Evolutionary conservation across 2,329 filamentous ascomycete species (phyloP).

Genomic region (Hypoxylon sp.): DNA sequence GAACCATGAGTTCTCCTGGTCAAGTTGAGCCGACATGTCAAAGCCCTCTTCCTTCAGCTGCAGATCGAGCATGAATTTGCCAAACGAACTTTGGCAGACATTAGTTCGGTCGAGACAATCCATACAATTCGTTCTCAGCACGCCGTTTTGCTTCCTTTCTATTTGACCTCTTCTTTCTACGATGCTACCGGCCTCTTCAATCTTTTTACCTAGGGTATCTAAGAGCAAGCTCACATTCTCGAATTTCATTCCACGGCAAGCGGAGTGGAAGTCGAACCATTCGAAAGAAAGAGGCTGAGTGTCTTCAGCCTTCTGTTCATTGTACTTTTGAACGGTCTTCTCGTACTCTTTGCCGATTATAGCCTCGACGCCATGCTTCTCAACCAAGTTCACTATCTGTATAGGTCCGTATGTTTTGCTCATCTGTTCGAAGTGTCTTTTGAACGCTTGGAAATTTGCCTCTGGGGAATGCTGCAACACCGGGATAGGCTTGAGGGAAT

Average conservation of each 20-base stretch:
- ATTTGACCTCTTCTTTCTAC: constrained; percentile 64
- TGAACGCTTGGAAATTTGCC: constrained; percentile 83
- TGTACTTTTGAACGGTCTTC: constrained; percentile 74
- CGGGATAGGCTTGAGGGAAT: constrained; percentile 90
- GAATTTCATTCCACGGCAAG: constrained; percentile 96
- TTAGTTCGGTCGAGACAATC: constrained; percentile 97
- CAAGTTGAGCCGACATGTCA: constrained; percentile 78
- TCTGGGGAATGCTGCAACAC: constrained; percentile 83
- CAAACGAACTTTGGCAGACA: constrained; percentile 93
- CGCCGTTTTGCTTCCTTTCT: constrained; percentile 72
- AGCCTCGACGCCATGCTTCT: constrained; percentile 86
- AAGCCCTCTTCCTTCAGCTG: constrained; percentile 84
- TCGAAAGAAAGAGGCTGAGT: constrained; percentile 74
- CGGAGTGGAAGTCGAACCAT: constrained; percentile 97
- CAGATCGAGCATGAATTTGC: constrained; percentile 81
- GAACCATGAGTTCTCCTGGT: constrained; percentile 91
- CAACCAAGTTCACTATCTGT: constrained; percentile 86
- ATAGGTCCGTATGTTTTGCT: constrained; percentile 78
- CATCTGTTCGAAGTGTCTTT: constrained; percentile 81
- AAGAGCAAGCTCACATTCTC: constrained; percentile 91
- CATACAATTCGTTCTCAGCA: constrained; percentile 98
- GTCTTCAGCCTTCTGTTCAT: constrained; percentile 68
- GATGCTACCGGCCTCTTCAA: constrained; percentile 80
- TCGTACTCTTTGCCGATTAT: constrained; percentile 85
- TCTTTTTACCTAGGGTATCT: constrained; percentile 73